A percentile compares a stretch with the other conserved stretches of the same genome.
Conservation (phyloP, 176 grass and related monocot genomes). For the Calamus simplicifolius region DNA sequence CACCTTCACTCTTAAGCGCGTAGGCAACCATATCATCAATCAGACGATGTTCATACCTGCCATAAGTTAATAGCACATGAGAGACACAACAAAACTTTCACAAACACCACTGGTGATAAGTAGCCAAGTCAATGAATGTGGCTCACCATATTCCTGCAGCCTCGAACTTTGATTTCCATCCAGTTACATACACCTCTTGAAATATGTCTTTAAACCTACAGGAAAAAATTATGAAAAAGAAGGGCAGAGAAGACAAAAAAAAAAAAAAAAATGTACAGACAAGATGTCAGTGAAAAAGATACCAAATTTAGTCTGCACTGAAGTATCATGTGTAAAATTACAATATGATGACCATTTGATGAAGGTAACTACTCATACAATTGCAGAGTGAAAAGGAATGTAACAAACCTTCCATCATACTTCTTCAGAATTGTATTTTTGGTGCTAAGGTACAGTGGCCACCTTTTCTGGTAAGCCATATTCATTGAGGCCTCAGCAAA, state of each 20-base stretch:
- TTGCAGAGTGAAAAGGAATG: background rate
- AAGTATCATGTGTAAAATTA: too few species aligned
- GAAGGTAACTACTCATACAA: too few species aligned
- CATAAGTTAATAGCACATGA: constrained; percentile 14
- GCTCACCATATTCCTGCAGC: constrained; percentile 80
- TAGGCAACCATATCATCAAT: constrained; percentile 99
- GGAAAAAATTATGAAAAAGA: constrained; percentile 8
- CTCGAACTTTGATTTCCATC: constrained; percentile 84
- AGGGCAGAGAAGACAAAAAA: too few species aligned
- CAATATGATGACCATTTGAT: too few species aligned
- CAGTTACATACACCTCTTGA: constrained; percentile 91
- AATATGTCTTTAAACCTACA: constrained; percentile 96
- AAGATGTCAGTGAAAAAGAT: too few species aligned
- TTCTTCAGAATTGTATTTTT: constrained; percentile 99
- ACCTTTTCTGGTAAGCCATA: constrained; percentile 88
- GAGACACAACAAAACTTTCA: constrained; percentile 1
- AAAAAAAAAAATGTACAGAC: too few species aligned
- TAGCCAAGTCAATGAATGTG: constrained; percentile 1
- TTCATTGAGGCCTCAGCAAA: constrained; percentile 88
- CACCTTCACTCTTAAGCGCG: constrained; percentile 92
- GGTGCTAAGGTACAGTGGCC: constrained; percentile 95
- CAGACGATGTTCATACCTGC: constrained; percentile 92
- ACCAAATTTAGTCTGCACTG: too few species aligned
- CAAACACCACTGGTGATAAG: background rate
- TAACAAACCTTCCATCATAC: constrained; percentile 82